Percentiles rank a stretch among this genome's conserved stretches.
Conservation (phyloP, 2,329 filamentous ascomycete genomes). For the Fusarium sp. region DNA sequence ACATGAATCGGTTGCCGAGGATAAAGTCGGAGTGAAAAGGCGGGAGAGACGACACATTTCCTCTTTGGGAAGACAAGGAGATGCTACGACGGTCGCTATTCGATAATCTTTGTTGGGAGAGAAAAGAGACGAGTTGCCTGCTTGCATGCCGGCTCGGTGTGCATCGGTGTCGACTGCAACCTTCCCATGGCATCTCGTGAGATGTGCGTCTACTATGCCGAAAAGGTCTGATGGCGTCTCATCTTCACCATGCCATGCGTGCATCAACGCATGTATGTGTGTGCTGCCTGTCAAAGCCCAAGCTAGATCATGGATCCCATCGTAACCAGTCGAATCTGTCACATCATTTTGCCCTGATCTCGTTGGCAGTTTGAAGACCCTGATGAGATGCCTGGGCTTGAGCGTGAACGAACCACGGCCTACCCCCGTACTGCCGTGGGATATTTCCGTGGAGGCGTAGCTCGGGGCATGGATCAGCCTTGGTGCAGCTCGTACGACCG, state of each 20-base stretch:
- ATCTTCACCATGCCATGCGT: constrained; percentile 8
- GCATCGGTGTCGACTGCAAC: neutral
- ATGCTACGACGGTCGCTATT: neutral
- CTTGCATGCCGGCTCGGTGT: constrained; percentile 1
- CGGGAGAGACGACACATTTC: constrained; percentile 1
- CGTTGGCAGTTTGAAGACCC: constrained; percentile 4
- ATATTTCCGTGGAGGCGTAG: constrained; percentile 1
- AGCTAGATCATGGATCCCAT: constrained; percentile 1
- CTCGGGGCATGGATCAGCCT: neutral
- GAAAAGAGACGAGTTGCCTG: neutral
- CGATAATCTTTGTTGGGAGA: constrained; percentile 1
- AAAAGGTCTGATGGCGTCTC: neutral
- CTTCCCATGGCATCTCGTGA: neutral
- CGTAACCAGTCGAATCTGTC: constrained; percentile 10
- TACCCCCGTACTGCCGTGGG: constrained; percentile 1
- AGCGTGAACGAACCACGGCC: constrained; percentile 17
- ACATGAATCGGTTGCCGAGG: constrained; percentile 16
- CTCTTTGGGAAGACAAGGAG: constrained; percentile 3
- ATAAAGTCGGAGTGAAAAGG: neutral
- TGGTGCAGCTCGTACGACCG: constrained; percentile 30
- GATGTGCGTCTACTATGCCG: neutral
- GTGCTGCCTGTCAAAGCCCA: constrained; percentile 7
- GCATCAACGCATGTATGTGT: constrained; percentile 12
- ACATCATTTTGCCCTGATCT: constrained; percentile 19
- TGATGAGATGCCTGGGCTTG: neutral